Conservation (phyloP, 352 stramenopile genomes). For the Phytophthora boehmeriae region DNA sequence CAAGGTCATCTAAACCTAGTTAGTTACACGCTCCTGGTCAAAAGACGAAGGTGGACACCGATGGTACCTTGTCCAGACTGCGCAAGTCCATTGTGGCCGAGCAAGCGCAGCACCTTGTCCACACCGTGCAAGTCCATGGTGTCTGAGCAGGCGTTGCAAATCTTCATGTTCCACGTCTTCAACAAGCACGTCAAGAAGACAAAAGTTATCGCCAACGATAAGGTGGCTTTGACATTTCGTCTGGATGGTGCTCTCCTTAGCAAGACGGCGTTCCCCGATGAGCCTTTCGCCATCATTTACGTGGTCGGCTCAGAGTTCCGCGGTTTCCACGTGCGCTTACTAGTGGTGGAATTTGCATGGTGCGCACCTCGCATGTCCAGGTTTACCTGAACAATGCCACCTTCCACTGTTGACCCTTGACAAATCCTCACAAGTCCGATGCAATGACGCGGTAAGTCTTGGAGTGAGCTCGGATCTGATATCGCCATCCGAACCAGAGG, state of each 20-base stretch:
- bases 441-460: no score
- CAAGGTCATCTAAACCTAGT: slow-evolving; percentile 82
- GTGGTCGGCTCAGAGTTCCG: slow-evolving; percentile 97
- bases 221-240: slow-evolving; percentile 74
- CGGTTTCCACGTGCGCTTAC: slow-evolving; percentile 98
- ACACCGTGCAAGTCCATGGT: slow-evolving; percentile 79
- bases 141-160: slow-evolving; percentile 72
- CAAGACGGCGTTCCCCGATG: slow-evolving; percentile 76
- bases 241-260: slow-evolving; percentile 79
- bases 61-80: slow-evolving; percentile 66
- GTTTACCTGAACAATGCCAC: slow-evolving; percentile 94
- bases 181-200: slow-evolving; percentile 84
- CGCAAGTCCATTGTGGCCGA: no score
- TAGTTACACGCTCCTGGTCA: slow-evolving; percentile 64
- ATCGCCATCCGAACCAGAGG: no score
- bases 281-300: no score
- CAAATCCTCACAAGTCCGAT: no score
- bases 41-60: slow-evolving; percentile 46
- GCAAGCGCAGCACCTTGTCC: no score
- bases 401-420: no score
- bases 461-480: no score
- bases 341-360: slow-evolving; percentile 95
- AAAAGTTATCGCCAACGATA: slow-evolving; percentile 87
- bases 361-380: slow-evolving; percentile 73
- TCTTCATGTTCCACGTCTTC: slow-evolving; percentile 88